Percentiles rank a stretch among this genome's conserved stretches.
Evolutionary conservation across 1,284 basidiomycete species (phyloP).

Genomic region (Vanrija pseudolonga): DNA sequence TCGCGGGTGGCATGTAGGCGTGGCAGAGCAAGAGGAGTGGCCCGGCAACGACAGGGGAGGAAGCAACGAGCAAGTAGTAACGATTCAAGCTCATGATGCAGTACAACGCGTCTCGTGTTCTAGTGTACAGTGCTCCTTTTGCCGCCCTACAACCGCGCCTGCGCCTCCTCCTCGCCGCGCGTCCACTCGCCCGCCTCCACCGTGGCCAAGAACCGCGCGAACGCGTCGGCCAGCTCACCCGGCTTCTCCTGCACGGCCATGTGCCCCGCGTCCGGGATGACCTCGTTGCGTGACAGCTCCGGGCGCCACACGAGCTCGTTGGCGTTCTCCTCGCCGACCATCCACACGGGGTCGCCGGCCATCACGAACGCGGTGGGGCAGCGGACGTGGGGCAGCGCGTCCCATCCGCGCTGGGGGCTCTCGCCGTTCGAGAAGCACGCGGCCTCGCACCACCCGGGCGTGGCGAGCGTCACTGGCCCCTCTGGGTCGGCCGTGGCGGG

Average conservation of each 20-base stretch:
- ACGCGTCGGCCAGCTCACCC: constrained; percentile 27
- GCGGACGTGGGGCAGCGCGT: constrained; percentile 23
- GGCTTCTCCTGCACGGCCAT: constrained; percentile 40
- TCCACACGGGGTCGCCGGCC: constrained; percentile 26
- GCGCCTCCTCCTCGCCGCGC: neutral
- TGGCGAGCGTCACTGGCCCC: constrained; percentile 28
- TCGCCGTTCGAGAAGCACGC: constrained; percentile 30
- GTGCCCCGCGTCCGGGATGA: constrained; percentile 32
- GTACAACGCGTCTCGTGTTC: constrained; percentile 1
- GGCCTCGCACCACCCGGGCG: constrained; percentile 36
- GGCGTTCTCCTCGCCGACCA: constrained; percentile 16
- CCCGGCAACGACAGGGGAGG: no score
- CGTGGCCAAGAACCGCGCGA: constrained; percentile 30
- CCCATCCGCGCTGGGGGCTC: constrained; percentile 33
- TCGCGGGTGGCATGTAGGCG: no score
- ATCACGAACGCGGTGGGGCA: constrained; percentile 37
- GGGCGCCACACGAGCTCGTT: constrained; percentile 35
- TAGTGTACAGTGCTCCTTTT: no score
- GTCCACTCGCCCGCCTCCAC: constrained; percentile 9
- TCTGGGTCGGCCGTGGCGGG: constrained; percentile 22
- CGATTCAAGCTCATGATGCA: no score
- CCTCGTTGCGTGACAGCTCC: constrained; percentile 25
- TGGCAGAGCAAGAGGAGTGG: no score
- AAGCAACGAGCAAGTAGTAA: no score
- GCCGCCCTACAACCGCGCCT: constrained; percentile 14